These are phyloP conservation scores for Xylaria sp. DNA, from an alignment of 2,329 filamentous ascomycete genomes.

Conservation along the genomic window DNA sequence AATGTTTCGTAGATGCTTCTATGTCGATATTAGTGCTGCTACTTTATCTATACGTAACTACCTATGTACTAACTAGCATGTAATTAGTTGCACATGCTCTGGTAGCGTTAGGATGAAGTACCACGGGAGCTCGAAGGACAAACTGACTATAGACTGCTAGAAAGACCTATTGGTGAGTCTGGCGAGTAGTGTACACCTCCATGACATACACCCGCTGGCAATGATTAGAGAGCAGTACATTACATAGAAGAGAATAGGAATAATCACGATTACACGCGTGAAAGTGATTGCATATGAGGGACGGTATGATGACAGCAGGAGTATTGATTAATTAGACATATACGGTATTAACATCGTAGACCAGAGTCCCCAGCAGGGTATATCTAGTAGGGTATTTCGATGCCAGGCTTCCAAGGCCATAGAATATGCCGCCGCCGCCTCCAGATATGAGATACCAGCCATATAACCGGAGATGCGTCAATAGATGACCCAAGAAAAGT, in stretches of 20 bases:
- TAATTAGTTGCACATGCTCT: no score
- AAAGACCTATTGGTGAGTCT: not conserved
- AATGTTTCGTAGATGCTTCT: no score
- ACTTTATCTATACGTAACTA: no score
- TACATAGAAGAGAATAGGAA: not conserved
- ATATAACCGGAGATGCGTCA: not conserved
- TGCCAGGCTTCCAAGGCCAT: constrained; percentile 4
- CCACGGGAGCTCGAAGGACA: no score
- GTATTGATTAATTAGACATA: constrained; percentile 7
- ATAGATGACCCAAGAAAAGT: not conserved
- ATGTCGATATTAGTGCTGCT: no score
- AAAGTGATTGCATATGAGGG: not conserved
- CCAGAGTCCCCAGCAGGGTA: not conserved
- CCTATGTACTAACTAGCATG: no score
- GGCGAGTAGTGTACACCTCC: not conserved
- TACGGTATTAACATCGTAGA: not conserved
- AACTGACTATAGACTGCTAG: no score
- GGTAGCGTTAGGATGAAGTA: no score
- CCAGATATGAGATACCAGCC: not conserved
- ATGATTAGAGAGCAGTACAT: not conserved
- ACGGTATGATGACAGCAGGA: not conserved
- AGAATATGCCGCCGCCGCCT: not conserved
- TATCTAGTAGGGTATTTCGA: constrained; percentile 18
- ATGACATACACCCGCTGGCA: not conserved
- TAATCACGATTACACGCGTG: not conserved